These are phyloP conservation scores for Citrus australasica DNA, from an alignment of 345 rosid genomes.

Conservation along the genomic window DNA sequence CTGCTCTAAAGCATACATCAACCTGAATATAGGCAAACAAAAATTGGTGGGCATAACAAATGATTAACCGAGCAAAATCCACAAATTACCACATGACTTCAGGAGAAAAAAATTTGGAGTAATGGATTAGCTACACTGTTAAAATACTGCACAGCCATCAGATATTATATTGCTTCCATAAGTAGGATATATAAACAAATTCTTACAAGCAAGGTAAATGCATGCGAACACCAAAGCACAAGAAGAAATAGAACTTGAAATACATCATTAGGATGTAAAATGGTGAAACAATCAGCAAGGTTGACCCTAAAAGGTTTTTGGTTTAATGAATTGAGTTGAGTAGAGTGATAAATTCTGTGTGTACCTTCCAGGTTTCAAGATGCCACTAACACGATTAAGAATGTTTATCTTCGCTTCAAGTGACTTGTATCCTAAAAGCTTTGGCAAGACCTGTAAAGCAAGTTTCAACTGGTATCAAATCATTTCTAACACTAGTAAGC, in stretches of 20 bases:
- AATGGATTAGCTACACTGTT: too few species aligned
- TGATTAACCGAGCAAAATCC: too few species aligned
- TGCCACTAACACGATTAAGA: constrained; percentile 50
- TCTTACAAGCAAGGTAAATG: not conserved
- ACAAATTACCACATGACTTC: too few species aligned
- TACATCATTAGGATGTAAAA: too few species aligned
- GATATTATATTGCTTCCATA: too few species aligned
- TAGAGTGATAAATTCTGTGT: not conserved
- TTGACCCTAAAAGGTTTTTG: not conserved
- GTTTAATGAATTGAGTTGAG: not conserved
- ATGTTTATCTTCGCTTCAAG: constrained; percentile 49
- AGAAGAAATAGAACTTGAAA: too few species aligned
- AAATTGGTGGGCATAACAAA: too few species aligned
- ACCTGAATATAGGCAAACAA: too few species aligned
- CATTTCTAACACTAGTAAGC: not conserved
- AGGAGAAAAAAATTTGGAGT: too few species aligned
- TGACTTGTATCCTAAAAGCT: constrained; percentile 35
- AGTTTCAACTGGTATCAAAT: not conserved
- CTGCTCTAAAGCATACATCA: too few species aligned
- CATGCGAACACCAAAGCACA: not conserved
- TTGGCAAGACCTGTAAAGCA: constrained; percentile 38
- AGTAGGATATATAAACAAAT: not conserved
- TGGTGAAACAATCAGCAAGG: not conserved
- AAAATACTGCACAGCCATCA: not conserved
- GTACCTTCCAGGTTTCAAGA: constrained; percentile 68